These are phyloP conservation scores for Hamamelis virginiana DNA, from an alignment of 164 flowering plant species.

Conservation along the genomic window DNA sequence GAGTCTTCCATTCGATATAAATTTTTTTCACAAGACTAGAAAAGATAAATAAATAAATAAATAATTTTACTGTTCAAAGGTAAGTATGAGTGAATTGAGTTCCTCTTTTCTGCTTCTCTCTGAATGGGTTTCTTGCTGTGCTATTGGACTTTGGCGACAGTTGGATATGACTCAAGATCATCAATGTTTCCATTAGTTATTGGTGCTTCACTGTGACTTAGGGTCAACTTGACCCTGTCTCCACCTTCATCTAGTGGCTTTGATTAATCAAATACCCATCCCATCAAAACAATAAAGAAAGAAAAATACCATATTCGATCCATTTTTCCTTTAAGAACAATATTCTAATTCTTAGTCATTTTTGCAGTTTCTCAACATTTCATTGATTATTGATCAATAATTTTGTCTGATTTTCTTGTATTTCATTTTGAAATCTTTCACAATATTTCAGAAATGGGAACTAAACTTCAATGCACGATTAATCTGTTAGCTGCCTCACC, in stretches of 20 bases:
- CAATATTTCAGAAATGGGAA: conserved; percentile 62
- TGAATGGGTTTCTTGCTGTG: not conserved
- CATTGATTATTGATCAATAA: too few relatives aligned
- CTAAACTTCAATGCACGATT: conserved; percentile 40
- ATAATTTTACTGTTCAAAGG: too few relatives aligned
- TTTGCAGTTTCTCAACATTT: too few relatives aligned
- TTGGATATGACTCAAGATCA: conserved; percentile 4
- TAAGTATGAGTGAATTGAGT: too few relatives aligned
- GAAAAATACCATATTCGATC: not conserved
- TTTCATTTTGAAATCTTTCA: too few relatives aligned
- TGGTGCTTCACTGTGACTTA: conserved; percentile 7
- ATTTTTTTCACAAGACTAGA: not conserved
- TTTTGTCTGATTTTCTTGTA: too few relatives aligned
- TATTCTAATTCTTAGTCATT: too few relatives aligned
- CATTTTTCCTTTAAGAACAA: too few relatives aligned
- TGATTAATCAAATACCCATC: conserved; percentile 3
- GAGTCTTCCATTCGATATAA: conserved; percentile 13
- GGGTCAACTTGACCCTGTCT: conserved; percentile 11
- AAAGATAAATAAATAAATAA: not conserved
- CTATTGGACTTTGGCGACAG: not conserved
- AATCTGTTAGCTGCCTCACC: conserved; percentile 27
- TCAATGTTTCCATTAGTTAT: conserved; percentile 3
- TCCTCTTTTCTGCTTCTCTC: too few relatives aligned
- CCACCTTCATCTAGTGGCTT: conserved; percentile 10
- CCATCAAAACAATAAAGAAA: not conserved